phyloP scores from a whole-genome alignment of 2,329 filamentous ascomycete species.

The Chalara sp. region DNA sequence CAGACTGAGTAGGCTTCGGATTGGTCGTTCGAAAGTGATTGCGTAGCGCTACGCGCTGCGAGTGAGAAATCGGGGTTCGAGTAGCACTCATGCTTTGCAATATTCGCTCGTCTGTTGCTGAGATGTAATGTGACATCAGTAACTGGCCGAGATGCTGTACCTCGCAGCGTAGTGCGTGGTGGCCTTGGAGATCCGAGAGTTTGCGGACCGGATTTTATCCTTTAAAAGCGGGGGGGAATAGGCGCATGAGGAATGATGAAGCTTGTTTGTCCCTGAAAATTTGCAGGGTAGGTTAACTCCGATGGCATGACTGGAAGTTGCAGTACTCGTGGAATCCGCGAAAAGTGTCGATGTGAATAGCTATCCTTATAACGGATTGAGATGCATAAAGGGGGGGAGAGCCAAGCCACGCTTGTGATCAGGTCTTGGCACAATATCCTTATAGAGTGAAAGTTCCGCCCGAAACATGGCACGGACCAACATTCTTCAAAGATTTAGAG shows the following conservation, averaged over 20 bases:
- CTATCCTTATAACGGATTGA: not conserved
- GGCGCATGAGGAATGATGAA: too few relatives aligned
- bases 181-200: not conserved
- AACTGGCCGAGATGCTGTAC: not conserved
- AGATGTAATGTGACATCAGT: constrained; percentile 3
- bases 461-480: not conserved
- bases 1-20: constrained; percentile 9
- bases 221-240: not conserved
- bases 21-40: constrained; percentile 8
- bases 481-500: not conserved
- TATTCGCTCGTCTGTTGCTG: constrained; percentile 7
- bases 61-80: constrained; percentile 6
- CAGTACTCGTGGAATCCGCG: not conserved
- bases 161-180: not conserved
- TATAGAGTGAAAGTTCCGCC: not conserved
- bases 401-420: not conserved
- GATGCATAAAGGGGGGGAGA: not conserved
- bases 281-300: too few relatives aligned
- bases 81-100: constrained; percentile 5
- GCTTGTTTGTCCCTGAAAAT: too few relatives aligned
- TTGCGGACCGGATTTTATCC: not conserved
- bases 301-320: too few relatives aligned
- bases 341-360: constrained; percentile 1
- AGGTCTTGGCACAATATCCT: not conserved
- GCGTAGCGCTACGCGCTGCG: constrained; percentile 8